phyloP scores from a whole-genome alignment of 1,139 yeast species.

The Kodamaea alishanica region DNA sequence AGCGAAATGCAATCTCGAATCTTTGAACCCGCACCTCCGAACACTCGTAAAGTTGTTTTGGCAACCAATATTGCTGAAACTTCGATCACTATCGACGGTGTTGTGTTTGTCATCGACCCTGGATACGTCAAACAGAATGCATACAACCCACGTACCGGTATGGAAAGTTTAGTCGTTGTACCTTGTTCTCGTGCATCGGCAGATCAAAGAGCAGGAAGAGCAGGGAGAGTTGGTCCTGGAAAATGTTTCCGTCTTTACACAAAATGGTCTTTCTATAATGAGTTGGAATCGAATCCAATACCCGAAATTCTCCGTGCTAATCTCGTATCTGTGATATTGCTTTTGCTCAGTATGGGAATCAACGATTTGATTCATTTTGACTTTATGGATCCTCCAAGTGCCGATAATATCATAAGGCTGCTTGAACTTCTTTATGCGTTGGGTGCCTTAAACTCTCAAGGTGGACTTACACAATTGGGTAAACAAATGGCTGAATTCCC shows the following conservation, averaged over 20 bases:
- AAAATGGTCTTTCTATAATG: conserved; percentile 78
- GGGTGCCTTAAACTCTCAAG: conserved; percentile 83
- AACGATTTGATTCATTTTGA: conserved; percentile 79
- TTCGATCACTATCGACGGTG: conserved; percentile 91
- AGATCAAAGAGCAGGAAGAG: conserved; percentile 94
- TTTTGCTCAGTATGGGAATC: conserved; percentile 77
- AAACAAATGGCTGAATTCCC: conserved; percentile 91
- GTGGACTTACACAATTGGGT: conserved; percentile 75
- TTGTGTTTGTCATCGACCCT: conserved; percentile 83
- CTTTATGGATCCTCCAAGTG: conserved; percentile 81
- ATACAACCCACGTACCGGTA: conserved; percentile 78
- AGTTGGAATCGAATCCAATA: conserved; percentile 70
- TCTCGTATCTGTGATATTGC: conserved; percentile 67
- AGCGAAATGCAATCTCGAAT: conserved; percentile 76
- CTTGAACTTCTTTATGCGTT: conserved; percentile 76
- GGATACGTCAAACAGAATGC: conserved; percentile 90
- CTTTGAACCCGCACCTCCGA: conserved; percentile 83
- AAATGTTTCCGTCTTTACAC: conserved; percentile 88
- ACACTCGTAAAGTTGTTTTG: conserved; percentile 78
- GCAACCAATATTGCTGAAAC: conserved; percentile 98
- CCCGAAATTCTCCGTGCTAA: conserved; percentile 90
- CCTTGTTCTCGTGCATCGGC: conserved; percentile 95
- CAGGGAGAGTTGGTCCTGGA: conserved; percentile 96
- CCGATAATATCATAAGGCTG: conserved; percentile 68
- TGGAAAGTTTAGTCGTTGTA: conserved; percentile 81